Evolutionary conservation across 208 protist genomes (phyloP).

Genomic region (Wallacemonas collosoma): DNA sequence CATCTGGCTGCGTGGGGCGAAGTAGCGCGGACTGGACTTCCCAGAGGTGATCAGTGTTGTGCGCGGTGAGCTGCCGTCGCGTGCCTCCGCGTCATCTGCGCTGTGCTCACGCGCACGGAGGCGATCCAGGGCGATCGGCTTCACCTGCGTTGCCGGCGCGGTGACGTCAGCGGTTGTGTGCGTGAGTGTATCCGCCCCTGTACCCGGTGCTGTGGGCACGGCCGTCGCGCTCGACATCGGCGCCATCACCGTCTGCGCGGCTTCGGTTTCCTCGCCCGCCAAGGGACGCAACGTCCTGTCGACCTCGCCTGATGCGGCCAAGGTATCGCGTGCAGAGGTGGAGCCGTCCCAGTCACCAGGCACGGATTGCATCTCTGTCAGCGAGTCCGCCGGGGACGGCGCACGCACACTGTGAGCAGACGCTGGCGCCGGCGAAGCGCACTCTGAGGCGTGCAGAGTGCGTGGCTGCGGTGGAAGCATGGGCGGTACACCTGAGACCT

Average conservation of each 20-base stretch:
- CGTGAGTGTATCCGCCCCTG: too few relatives aligned
- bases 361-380: neutral
- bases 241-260: too few relatives aligned
- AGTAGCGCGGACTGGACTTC: conserved; percentile 13
- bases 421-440: neutral
- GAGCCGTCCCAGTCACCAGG: neutral
- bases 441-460: conserved; percentile 4
- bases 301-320: neutral
- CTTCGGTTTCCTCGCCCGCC: neutral
- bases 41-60: neutral
- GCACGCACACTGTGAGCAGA: neutral
- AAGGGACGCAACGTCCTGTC: neutral
- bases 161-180: neutral
- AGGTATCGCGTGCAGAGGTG: too few relatives aligned
- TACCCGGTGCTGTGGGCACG: too few relatives aligned
- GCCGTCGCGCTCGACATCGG: too few relatives aligned
- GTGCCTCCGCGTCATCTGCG: neutral
- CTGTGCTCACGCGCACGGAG: neutral
- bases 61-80: neutral
- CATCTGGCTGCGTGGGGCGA: neutral
- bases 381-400: neutral
- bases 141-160: neutral
- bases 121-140: neutral
- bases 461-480: neutral
- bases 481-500: neutral